Base-by-base conservation (phyloP, 2,329 filamentous ascomycete genomes). In the Aureobasidium sp. region DNA sequence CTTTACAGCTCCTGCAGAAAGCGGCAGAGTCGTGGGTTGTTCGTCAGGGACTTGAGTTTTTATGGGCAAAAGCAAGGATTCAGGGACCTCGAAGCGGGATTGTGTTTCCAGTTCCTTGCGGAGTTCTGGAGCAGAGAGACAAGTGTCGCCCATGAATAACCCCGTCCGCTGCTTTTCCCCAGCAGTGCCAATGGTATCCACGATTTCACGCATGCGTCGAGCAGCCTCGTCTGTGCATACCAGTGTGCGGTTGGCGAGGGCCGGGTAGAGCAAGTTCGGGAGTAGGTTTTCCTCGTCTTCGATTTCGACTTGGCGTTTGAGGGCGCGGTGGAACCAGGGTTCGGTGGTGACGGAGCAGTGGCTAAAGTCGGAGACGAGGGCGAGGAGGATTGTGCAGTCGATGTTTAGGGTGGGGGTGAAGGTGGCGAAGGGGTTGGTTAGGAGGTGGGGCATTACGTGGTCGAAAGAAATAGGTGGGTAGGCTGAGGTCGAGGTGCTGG, bases 291-390 rank as follows among this genome's bases (percentile, higher is more conserved):
- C 78, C 40, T 81, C 74, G 35, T 77, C 75, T 70, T 91, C 88
- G 33, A 84, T 76, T 61, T 84, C 78, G 61, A 90, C 82, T 67
- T 90, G 86, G 15, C 80, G 78, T 54, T 81, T 74, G 53, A 90
- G 84, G 45, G 84, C 82, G 23, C 73, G 76, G 65, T 86, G 84
- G 65, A 81, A 78, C 70, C 75, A 78, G n/a, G 79, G 76, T 35
- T 79, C 74, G 47, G 78, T 75, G 2, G 72, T 67, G 29, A 76
- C 74, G 38, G 73, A 68, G 35, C 74, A 73, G 68, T 91, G 86
- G 1, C 85, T 87, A 27, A 91, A 83, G 66, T 92, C 88, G 0
- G 87, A 90, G 1, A 87, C 81, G 2, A 91, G 75, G 4, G 87
- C 87, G 5, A 92, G 79, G 6, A 92, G 78, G 49, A 90, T 82